Conservation (phyloP, 192 early-diverging fungal genomes). For the Coemansia sp. region DNA sequence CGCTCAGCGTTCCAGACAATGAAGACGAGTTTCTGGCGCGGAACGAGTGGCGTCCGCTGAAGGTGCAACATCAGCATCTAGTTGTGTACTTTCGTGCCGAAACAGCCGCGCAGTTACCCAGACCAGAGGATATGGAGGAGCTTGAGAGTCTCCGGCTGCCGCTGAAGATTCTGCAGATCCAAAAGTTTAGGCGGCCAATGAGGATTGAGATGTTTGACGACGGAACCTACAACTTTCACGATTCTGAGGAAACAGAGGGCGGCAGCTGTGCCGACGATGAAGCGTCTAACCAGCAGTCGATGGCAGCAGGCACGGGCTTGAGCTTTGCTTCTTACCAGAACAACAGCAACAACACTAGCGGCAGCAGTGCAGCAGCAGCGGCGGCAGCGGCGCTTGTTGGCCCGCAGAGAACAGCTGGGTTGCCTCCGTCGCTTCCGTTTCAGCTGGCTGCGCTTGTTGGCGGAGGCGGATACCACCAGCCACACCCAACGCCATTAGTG, state of each 20-base stretch:
- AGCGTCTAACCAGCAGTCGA: not conserved
- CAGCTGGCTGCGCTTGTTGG: slow-evolving; percentile 6
- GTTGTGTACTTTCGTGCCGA: slow-evolving; percentile 38
- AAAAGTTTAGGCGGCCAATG: slow-evolving; percentile 37
- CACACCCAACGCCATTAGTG: slow-evolving; percentile 10
- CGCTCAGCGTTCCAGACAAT: slow-evolving; percentile 60
- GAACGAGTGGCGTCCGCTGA: slow-evolving; percentile 10
- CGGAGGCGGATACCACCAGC: not conserved
- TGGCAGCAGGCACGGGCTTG: not conserved
- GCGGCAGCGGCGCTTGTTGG: not conserved
- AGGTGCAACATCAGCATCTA: slow-evolving; percentile 46
- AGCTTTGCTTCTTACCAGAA: not conserved
- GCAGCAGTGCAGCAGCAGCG: not conserved
- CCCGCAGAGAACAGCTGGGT: not conserved
- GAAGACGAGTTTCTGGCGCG: slow-evolving; percentile 29
- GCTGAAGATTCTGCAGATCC: slow-evolving; percentile 28
- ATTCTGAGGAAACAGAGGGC: slow-evolving; percentile 30
- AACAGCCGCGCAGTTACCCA: slow-evolving; percentile 15
- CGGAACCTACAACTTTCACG: slow-evolving; percentile 26
- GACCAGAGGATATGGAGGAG: slow-evolving; percentile 48
- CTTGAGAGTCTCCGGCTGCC: slow-evolving; percentile 31
- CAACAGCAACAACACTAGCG: not conserved
- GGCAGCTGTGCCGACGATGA: not conserved
- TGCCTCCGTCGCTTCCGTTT: not conserved
- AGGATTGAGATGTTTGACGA: slow-evolving; percentile 27